Percentiles rank a stretch among this genome's conserved stretches.
Evolutionary conservation across 2,329 filamentous ascomycete genomes (phyloP).

Genomic region (Didymella arachidicola): DNA sequence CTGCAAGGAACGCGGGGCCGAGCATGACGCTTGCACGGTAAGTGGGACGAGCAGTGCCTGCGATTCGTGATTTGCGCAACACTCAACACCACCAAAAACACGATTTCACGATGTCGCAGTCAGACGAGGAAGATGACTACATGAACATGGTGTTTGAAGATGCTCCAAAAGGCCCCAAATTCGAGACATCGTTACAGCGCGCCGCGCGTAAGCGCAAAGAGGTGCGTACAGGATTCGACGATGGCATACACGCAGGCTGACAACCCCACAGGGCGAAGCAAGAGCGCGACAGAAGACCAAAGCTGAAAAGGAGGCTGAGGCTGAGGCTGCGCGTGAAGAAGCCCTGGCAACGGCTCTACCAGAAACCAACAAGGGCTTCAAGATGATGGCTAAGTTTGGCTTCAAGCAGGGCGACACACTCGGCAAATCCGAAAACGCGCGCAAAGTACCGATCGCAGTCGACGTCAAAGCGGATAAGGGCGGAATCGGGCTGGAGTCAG

Average conservation of each 20-base stretch:
- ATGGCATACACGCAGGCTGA: slow-evolving; percentile 23
- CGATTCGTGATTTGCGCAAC: slow-evolving; percentile 14
- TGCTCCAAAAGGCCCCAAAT: slow-evolving; percentile 55
- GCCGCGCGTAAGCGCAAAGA: slow-evolving; percentile 62
- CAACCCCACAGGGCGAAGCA: slow-evolving; percentile 35
- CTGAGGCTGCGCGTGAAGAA: slow-evolving; percentile 73
- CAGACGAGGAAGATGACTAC: slow-evolving; percentile 89
- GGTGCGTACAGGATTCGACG: slow-evolving; percentile 39
- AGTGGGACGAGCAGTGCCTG: slow-evolving; percentile 23
- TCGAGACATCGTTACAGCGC: slow-evolving; percentile 70
- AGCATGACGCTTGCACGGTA: slow-evolving; percentile 20
- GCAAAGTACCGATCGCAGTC: slow-evolving; percentile 77
- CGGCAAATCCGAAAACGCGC: slow-evolving; percentile 65
- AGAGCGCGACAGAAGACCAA: slow-evolving; percentile 70
- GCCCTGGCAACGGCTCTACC: slow-evolving; percentile 78
- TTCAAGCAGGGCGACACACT: slow-evolving; percentile 79
- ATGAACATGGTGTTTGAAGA: slow-evolving; percentile 94
- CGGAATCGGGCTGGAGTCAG: slow-evolving; percentile 83
- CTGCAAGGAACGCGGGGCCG: slow-evolving; percentile 18
- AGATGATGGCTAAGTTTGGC: slow-evolving; percentile 97
- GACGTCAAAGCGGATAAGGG: slow-evolving; percentile 79
- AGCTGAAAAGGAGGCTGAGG: slow-evolving; percentile 78
- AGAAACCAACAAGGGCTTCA: slow-evolving; percentile 80
- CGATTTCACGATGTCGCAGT: slow-evolving; percentile 39
- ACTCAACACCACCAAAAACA: not conserved